Base-by-base conservation (phyloP, 345 rosid species). In the Salix dunnii region DNA sequence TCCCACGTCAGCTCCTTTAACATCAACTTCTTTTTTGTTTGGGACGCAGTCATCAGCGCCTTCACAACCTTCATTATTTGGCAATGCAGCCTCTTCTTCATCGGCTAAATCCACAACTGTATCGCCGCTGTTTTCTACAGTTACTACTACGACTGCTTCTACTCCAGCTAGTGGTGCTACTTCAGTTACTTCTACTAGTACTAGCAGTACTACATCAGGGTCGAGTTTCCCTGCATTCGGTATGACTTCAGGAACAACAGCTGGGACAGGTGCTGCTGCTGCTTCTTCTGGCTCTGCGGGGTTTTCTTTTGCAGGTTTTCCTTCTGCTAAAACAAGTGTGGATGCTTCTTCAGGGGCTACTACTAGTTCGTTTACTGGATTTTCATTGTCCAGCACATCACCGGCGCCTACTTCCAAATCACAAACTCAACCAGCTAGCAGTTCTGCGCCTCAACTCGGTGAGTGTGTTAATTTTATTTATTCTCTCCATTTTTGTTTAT, bases 331-430 rank as follows among this genome's bases (percentile, higher is more conserved):
- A 75, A 73, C 81, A 49, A 72, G 85, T 69, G 74, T 10, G 6
- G 3, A 92, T 23, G 82, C 95, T 33, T 66, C 88, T 69, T 74
- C 90, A 21, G 79, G 86, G 5, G 92, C 82, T 73, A 83, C 83
- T 77, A 72, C 86, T 27, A 78, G 89, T 78, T 84, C 97, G 31
- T 84, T 88, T 68, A 86, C 92, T n/a, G 88, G 92, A 46, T 91
- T 93, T 86, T 80, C 95, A 17, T 71, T 92, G 79, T 72, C 95
- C 6, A 74, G 81, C 38, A 87, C 77, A 64, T 55, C 89, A 76
- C 74, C 92, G 18, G 53, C 86, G 1, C 80, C 90, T 31, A 53
- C 82, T 67, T 86, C 92, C 63, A 85, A 90, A 40, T 82, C 91
- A 30, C 91, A 86, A 79, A 43, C 88, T 36, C 91, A 83, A 78